Evolutionary conservation across 306 rosid species (phyloP), one percentile per base, ranked within the genome.

Genomic region (Datisca glomerata): DNA sequence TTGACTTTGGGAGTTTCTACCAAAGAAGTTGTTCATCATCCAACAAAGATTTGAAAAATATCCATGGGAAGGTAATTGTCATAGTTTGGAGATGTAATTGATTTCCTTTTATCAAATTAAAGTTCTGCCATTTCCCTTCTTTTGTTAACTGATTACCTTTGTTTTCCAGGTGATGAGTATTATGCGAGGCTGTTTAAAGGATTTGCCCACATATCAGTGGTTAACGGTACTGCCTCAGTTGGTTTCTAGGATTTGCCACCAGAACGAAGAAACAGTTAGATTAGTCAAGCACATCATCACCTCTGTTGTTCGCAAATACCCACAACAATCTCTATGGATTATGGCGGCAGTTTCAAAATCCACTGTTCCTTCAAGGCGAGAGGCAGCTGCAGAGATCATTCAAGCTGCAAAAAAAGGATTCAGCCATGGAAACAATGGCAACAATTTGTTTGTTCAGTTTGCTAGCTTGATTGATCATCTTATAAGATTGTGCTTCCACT

Each of bases 291-390:
- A 29, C 64, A 74, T 80, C 31, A 83, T 83, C 58, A 68, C 86
- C 65, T 83, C 81, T 47, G 93, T 89, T 75, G 81, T 89, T 47
- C 68, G 64, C 16, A 72, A 75, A 55, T 84, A 84, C 56, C 93
- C 98, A 28, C 97, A 84, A 45, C 97, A 89, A 56, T 84, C 84
- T 43, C 75, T 89, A 8, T 89, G 98, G 98, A 77, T 89, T 53
- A 84, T 89, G 98, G 98, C 95, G 13, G 98, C 98, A 34, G 95
- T 89, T 70, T 89, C 95, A 61, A 89, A 84, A 66, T 84, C 95
- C 15, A 75, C 81, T 24, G 84, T 89, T 68, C 81, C 84, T 55
- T 89, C 98, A 36, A 77, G 98, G 84, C 61, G 75, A 21, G 95
- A 80, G 60, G 95, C 93, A 34, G 95, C 98, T 12, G 76, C 94